A percentile compares a stretch with the other conserved stretches of the same genome.
Evolutionary conservation across 1,284 basidiomycete genomes (phyloP).

Genomic region (Cryptococcus sp.): DNA sequence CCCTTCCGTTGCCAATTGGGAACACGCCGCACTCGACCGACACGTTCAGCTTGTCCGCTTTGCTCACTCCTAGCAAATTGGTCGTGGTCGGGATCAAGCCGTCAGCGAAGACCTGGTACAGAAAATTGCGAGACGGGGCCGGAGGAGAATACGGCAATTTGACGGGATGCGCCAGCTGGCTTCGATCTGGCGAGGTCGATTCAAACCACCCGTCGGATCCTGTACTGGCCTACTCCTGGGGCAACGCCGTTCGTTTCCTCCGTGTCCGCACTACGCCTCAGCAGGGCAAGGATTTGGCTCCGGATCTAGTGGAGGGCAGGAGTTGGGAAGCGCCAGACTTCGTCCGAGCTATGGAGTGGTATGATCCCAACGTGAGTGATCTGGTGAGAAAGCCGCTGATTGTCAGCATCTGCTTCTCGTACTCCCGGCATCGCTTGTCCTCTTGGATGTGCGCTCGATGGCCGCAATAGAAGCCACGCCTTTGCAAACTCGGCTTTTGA

Average conservation of each 20-base stretch:
- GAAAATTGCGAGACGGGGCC: slow-evolving; percentile 64
- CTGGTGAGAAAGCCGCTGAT: slow-evolving; percentile 63
- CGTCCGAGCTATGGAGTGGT: slow-evolving; percentile 57
- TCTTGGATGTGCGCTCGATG: slow-evolving; percentile 66
- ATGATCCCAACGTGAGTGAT: slow-evolving; percentile 52
- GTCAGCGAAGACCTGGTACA: slow-evolving; percentile 88
- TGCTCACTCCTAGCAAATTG: slow-evolving; percentile 86
- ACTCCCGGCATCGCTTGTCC: slow-evolving; percentile 63
- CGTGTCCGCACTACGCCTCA: slow-evolving; percentile 56
- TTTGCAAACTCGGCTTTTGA: slow-evolving; percentile 43
- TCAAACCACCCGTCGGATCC: slow-evolving; percentile 56
- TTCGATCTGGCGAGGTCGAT: slow-evolving; percentile 55
- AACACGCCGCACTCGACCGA: slow-evolving; percentile 75
- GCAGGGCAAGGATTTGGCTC: slow-evolving; percentile 20
- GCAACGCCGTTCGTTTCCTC: slow-evolving; percentile 65
- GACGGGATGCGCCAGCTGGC: slow-evolving; percentile 74
- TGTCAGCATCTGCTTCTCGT: slow-evolving; percentile 58
- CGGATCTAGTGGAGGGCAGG: slow-evolving; percentile 49
- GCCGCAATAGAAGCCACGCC: slow-evolving; percentile 46
- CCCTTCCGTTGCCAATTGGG: slow-evolving; percentile 82
- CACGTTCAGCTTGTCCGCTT: slow-evolving; percentile 76
- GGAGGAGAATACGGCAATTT: slow-evolving; percentile 55
- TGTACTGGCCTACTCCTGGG: slow-evolving; percentile 81
- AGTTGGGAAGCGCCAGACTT: slow-evolving; percentile 45
- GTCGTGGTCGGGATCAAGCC: slow-evolving; percentile 93